phyloP scores from a whole-genome alignment of 73 alveolate genomes.

The Blepharisma stoltei region DNA sequence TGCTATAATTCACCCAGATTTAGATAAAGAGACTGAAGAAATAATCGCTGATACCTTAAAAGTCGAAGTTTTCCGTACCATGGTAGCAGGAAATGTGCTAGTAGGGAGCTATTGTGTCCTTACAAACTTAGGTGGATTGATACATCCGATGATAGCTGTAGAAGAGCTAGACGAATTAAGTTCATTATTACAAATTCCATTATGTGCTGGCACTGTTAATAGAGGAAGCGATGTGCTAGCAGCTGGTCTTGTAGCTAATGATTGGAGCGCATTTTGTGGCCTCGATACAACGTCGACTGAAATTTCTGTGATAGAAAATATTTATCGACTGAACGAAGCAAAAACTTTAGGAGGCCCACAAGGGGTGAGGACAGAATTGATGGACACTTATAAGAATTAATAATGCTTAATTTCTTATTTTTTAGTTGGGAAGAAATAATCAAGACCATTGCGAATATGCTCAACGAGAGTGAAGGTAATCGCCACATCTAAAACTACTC shows the following conservation, averaged over 20 bases:
- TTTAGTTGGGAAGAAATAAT: neutral
- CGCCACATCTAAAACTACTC: constrained; percentile 88
- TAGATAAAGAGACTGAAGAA: constrained; percentile 98
- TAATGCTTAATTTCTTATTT: no score
- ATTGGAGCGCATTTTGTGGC: constrained; percentile 96
- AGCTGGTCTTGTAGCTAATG: constrained; percentile 97
- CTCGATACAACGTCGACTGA: constrained; percentile 97
- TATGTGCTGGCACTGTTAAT: constrained; percentile 99
- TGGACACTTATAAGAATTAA: constrained; percentile 29
- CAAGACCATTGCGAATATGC: constrained; percentile 29
- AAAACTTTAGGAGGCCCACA: constrained; percentile 36
- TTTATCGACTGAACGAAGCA: constrained; percentile 81
- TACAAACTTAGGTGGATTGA: constrained; percentile 95
- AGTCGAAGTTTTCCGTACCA: constrained; percentile 97
- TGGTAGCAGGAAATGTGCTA: constrained; percentile 93
- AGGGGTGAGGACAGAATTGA: constrained; percentile 55
- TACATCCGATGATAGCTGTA: constrained; percentile 95
- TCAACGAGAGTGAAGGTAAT: constrained; percentile 79
- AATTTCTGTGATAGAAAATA: constrained; percentile 93
- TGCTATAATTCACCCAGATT: constrained; percentile 98
- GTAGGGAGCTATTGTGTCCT: constrained; percentile 95
- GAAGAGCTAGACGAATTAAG: constrained; percentile 95
- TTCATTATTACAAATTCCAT: constrained; percentile 84
- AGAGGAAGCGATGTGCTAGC: constrained; percentile 96
- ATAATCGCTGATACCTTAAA: constrained; percentile 93